phyloP scores from a whole-genome alignment of 176 grass and related monocot species.

The Bonia amplexicaulis region DNA sequence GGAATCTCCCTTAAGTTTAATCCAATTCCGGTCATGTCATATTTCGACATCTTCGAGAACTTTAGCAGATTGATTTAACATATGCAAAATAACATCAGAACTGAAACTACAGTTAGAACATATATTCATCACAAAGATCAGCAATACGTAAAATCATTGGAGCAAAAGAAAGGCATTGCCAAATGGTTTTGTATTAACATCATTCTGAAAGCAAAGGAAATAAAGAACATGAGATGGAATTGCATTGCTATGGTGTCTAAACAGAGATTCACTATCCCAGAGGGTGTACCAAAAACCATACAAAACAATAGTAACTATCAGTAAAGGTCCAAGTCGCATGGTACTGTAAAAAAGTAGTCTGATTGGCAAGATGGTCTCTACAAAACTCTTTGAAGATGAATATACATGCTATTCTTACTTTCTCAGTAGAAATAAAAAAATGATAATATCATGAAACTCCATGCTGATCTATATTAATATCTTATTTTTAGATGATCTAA shows the following conservation, averaged over 20 bases:
- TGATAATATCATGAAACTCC: background rate
- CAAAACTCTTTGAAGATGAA: background rate
- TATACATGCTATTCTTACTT: background rate
- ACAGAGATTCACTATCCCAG: background rate
- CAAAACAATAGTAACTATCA: background rate
- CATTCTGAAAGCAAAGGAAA: slow-evolving; percentile 5
- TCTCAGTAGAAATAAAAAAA: background rate
- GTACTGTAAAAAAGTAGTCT: background rate
- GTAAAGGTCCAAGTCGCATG: background rate
- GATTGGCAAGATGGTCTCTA: background rate
- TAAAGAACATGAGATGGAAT: background rate
- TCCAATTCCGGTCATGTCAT: slow-evolving; percentile 88
- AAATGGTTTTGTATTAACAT: background rate
- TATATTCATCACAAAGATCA: slow-evolving; percentile 13
- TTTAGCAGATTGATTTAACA: slow-evolving; percentile 48
- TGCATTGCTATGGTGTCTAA: background rate
- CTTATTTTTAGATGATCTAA: background rate
- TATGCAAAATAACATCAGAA: slow-evolving; percentile 54
- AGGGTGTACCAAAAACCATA: background rate
- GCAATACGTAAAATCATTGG: background rate
- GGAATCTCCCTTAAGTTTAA: slow-evolving; percentile 86
- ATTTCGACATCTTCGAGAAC: slow-evolving; percentile 97
- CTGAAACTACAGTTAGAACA: slow-evolving; percentile 46
- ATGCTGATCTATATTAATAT: background rate
- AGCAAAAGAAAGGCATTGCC: background rate